Percentiles rank a stretch among this genome's conserved stretches.
Conservation (phyloP, 208 protist genomes). For the Acanthamoeba healyi region DNA sequence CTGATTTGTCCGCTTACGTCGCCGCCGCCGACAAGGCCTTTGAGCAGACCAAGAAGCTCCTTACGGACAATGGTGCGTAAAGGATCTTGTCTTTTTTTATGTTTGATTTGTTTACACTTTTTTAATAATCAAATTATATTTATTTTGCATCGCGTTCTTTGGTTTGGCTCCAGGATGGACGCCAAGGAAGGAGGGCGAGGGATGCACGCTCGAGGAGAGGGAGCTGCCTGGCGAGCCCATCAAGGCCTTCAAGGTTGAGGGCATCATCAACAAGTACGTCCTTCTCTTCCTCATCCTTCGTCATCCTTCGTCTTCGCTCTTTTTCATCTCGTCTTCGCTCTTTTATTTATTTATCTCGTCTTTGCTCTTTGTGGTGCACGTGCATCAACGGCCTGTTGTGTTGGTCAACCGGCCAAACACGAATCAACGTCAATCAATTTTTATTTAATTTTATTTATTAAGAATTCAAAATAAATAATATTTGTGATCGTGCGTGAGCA, state of each 20-base stretch:
- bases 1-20: neutral
- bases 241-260: conserved; percentile 21
- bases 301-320: neutral
- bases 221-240: neutral
- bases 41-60: neutral
- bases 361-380: no score
- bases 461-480: neutral
- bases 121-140: neutral
- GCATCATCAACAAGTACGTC: neutral
- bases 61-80: neutral
- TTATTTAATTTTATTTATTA: neutral
- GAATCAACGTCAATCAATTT: no score
- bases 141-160: neutral
- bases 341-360: neutral
- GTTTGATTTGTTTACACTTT: no score
- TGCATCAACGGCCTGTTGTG: no score
- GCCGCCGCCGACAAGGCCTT: neutral
- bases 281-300: neutral
- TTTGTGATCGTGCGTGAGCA: neutral
- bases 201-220: neutral
- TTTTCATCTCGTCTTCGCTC: neutral
- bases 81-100: no score
- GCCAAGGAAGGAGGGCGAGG: neutral
- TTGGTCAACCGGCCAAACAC: no score
- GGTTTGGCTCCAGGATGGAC: neutral